A percentile compares a stretch with the other conserved stretches of the same genome.
Evolutionary conservation across 1,284 basidiomycete species (phyloP).

Genomic region (Melampsora medusae): DNA sequence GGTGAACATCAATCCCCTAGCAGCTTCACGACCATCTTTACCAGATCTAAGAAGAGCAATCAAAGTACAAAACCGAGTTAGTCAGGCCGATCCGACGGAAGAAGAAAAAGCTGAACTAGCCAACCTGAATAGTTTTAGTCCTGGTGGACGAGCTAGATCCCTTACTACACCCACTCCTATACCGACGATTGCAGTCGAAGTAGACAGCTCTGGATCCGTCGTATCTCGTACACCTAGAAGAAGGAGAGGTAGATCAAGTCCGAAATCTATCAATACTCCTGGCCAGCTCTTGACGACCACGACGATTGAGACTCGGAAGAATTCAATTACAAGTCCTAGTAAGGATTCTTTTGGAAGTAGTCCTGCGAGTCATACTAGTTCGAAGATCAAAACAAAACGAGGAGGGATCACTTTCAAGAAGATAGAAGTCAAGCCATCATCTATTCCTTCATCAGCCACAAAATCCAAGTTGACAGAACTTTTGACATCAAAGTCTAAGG

Average conservation of each 20-base stretch:
- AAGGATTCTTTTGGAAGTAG: not conserved
- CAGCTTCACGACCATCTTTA: slow-evolving; percentile 20
- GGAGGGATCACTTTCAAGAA: slow-evolving; percentile 20
- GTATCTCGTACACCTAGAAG: not conserved
- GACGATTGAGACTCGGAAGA: not conserved
- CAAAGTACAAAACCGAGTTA: not conserved
- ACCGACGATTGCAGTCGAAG: slow-evolving; percentile 16
- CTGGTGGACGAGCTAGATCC: slow-evolving; percentile 15
- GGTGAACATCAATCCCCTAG: not conserved
- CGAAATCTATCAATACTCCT: not conserved
- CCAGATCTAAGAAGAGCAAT: slow-evolving; percentile 35
- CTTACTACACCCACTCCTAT: slow-evolving; percentile 41
- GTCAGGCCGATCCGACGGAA: not conserved
- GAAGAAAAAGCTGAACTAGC: not conserved
- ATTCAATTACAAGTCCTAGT: not conserved
- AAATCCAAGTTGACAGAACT: slow-evolving; percentile 35
- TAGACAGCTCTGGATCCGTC: not conserved
- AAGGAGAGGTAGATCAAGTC: not conserved
- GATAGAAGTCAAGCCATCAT: not conserved
- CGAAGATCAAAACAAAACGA: slow-evolving; percentile 10
- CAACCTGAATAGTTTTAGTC: slow-evolving; percentile 17
- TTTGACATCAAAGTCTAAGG: slow-evolving; percentile 20
- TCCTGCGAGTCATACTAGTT: not conserved
- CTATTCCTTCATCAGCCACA: slow-evolving; percentile 6
- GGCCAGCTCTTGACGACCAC: not conserved